Evolutionary conservation across 768 basidiomycete genomes (phyloP), one percentile per base, ranked within the genome.

Genomic region (Agaricus subrufescens): DNA sequence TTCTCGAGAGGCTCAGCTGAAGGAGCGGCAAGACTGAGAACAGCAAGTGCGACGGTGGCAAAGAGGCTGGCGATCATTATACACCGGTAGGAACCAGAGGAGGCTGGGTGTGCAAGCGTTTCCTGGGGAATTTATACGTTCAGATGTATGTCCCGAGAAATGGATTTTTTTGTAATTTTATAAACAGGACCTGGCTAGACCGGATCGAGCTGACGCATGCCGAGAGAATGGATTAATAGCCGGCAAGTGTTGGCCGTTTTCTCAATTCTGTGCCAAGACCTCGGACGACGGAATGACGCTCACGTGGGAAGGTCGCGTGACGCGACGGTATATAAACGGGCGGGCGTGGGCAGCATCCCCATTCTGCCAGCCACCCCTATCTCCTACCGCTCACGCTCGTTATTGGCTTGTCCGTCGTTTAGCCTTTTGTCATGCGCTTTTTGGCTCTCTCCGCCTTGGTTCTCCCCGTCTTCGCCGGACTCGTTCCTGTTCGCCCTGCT

Each of bases 31-130:
- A 56, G 34, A 12, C 48, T 52, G n/a, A 57, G n/a, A 5, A 49
- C 23, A 23, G 58, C 60, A 27, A 61, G 51, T n/a, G 58, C 46
- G 25, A 62, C 39, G 3, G 57, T 50, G 15, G 66, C 27, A 7
- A 47, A 39, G 49, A 50, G 14, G 4, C 19, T 45, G 38, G 48
- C 30, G 11, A 56, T 31, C 55, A 56, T 56, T 11, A 25, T 45
- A 4, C 10, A 37, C 11, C 31, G 12, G 25, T 11, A 38, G n/a
- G 11, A 15, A 10, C 5, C 3, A 25, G 19, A 50, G 31, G 34
- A 34, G 48, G 31, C 26, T 9, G 14, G 27, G 23, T 19, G 30
- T 29, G 27, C 29, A 47, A 31, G n/a, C 6, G 10, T 14, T 9
- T n/a, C 27, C 26, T 15, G 14, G 1, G 19, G 44, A 34, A 45